Base-by-base conservation (phyloP, 1,284 basidiomycete species). In the Cryptococcus sp. region DNA sequence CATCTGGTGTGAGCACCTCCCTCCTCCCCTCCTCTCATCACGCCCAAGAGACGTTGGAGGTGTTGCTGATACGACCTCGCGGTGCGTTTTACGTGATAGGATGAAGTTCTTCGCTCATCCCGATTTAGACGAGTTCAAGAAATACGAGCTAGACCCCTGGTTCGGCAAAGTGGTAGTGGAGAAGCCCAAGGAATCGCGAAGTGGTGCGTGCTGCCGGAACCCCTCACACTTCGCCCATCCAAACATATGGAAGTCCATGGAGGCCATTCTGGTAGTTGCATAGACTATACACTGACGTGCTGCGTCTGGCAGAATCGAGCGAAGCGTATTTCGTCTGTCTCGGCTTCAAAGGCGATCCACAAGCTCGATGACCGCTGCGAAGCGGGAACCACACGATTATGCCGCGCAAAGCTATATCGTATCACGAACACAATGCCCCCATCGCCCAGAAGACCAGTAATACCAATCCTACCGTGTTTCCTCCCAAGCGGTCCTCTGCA, bases 291-390 rank as follows among this genome's bases (percentile, higher is more conserved):
- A 13, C 43, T 4, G 15, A 8, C n/a, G n/a, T 17, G 17, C 15
- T n/a, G 27, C 38, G 43, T 51, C 7, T 38, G 38, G n/a, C 54
- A 74, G 76, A 78, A 62, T 74, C 71, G 10, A 73, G 72, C 49
- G 78, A 79, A 62, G 78, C 76, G 13, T 79, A 78, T 58, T 79
- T 68, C 63, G 72, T 79, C 5, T 78, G 77, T 57, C 55, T 77
- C 25, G 78, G 78, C 1, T 79, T 68, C 65, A 73, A 71, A 61
- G 76, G 75, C 13, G 50, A 60, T 16, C 10, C 45, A 13, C 20
- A 47, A 47, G 17, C 19, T 23, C 22, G 27, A 22, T 47, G 22
- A 8, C 22, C 45, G 22, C 20, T 47, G 22, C 7, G 11, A 22
- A 15, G 27, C 15, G 3, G 22, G 17, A 17, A 5, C 22, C 22